These are phyloP conservation scores for Termitomyces sp. DNA, from an alignment of 768 basidiomycete species.

Conservation along the genomic window DNA sequence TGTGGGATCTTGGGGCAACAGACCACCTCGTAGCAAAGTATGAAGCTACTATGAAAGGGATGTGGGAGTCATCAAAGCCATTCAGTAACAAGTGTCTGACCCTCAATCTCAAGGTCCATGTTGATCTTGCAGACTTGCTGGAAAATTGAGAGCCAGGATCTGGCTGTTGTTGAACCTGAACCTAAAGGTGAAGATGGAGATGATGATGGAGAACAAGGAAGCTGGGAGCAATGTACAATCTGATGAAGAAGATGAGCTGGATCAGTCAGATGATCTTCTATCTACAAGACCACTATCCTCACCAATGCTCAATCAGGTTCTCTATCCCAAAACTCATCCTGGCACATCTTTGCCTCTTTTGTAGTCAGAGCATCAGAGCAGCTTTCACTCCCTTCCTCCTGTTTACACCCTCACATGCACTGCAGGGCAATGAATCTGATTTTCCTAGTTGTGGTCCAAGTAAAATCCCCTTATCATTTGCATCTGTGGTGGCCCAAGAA, in stretches of 20 bases:
- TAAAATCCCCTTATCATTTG: background rate
- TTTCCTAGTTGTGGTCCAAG: background rate
- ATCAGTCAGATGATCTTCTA: background rate
- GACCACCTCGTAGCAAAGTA: conserved; percentile 12
- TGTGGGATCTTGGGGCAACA: conserved; percentile 37
- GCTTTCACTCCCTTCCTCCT: background rate
- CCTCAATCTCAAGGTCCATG: conserved; percentile 13
- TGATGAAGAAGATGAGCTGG: background rate
- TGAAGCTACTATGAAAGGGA: conserved; percentile 12
- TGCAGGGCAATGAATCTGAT: background rate
- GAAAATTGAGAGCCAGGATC: conserved; percentile 17
- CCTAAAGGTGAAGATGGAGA: background rate
- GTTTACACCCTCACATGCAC: background rate
- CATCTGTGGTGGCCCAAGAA: background rate
- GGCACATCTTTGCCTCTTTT: background rate
- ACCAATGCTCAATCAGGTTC: conserved; percentile 7
- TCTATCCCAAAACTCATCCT: conserved; percentile 39
- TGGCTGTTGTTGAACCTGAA: background rate
- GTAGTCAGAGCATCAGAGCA: background rate
- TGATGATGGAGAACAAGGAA: too few relatives aligned
- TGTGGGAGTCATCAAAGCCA: conserved; percentile 17
- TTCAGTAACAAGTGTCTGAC: conserved; percentile 9
- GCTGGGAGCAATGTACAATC: background rate
- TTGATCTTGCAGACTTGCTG: too few relatives aligned
- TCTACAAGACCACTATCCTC: background rate